Conservation (phyloP, 2,329 filamentous ascomycete genomes). For the Raffaelea arxii region DNA sequence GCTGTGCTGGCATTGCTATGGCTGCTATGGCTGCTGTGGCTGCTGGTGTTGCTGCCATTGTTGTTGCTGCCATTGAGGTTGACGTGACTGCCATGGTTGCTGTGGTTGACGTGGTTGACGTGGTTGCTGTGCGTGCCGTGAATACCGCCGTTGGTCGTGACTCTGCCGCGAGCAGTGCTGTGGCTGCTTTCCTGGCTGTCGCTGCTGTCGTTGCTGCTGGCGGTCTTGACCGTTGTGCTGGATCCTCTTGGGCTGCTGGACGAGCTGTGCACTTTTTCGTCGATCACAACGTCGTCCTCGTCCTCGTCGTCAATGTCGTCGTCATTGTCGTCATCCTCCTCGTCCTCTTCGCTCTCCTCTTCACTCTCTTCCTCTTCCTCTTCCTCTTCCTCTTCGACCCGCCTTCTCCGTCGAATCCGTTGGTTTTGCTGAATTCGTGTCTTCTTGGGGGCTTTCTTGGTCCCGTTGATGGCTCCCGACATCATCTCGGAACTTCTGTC, state of each 20-base stretch:
- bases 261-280: too few relatives aligned
- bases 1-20: slow-evolving; percentile 7
- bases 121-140: slow-evolving; percentile 9
- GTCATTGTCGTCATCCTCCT: slow-evolving; percentile 15
- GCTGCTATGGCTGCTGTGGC: slow-evolving; percentile 4
- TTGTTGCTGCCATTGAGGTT: slow-evolving; percentile 5
- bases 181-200: slow-evolving; percentile 2
- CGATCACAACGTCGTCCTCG: slow-evolving; percentile 12
- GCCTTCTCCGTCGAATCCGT: too few relatives aligned
- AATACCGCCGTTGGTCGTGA: not conserved
- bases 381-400: too few relatives aligned
- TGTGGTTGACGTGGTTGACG: slow-evolving; percentile 3
- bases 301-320: slow-evolving; percentile 16
- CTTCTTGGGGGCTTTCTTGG: too few relatives aligned
- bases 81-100: slow-evolving; percentile 4
- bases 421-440: too few relatives aligned
- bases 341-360: slow-evolving; percentile 8
- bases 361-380: too few relatives aligned
- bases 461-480: too few relatives aligned
- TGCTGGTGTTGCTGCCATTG: slow-evolving; percentile 4
- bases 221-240: not conserved
- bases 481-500: too few relatives aligned
- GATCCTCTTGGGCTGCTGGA: not conserved
- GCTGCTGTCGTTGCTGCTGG: not conserved
- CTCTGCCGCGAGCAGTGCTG: too few relatives aligned